phyloP scores from a whole-genome alignment of 352 stramenopile genomes.

The Pythium periplocum region DNA sequence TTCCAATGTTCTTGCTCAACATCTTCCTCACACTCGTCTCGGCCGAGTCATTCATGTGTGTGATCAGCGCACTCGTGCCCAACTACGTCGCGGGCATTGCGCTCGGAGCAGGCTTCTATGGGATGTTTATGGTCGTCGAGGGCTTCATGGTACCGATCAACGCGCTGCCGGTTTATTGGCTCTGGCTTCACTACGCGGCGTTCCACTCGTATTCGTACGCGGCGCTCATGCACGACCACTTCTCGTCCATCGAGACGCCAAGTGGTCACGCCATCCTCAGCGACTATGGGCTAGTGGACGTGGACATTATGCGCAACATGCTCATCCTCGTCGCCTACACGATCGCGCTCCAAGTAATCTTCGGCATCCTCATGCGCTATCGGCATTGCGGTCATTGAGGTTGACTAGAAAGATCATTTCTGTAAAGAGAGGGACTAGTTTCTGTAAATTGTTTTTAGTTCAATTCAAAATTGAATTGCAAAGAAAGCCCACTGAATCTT shows the following conservation, averaged over 20 bases:
- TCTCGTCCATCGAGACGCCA: conserved; percentile 9
- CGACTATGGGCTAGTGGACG: conserved; percentile 13
- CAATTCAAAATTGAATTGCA: too few relatives aligned
- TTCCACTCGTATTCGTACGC: conserved; percentile 47
- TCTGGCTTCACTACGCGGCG: conserved; percentile 35
- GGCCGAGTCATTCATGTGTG: conserved; percentile 34
- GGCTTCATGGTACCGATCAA: conserved; percentile 33
- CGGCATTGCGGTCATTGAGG: too few relatives aligned
- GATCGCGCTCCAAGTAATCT: conserved; percentile 7
- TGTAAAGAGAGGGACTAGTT: too few relatives aligned
- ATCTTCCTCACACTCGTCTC: conserved; percentile 36
- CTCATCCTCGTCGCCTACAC: conserved; percentile 12
- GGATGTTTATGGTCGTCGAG: conserved; percentile 38
- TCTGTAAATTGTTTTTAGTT: too few relatives aligned
- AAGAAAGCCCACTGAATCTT: too few relatives aligned
- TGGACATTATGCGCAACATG: conserved; percentile 15
- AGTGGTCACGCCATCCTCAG: conserved; percentile 5
- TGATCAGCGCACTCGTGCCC: conserved; percentile 31
- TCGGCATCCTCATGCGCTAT: too few relatives aligned
- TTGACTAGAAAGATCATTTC: too few relatives aligned
- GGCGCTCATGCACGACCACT: conserved; percentile 38
- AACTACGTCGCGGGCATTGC: conserved; percentile 50
- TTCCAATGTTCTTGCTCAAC: conserved; percentile 19
- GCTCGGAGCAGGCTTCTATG: conserved; percentile 31
- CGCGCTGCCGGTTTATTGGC: conserved; percentile 26